These are phyloP conservation scores for Lodderomyces metapsilosis DNA, from an alignment of 1,139 yeast genomes.

Conservation along the genomic window DNA sequence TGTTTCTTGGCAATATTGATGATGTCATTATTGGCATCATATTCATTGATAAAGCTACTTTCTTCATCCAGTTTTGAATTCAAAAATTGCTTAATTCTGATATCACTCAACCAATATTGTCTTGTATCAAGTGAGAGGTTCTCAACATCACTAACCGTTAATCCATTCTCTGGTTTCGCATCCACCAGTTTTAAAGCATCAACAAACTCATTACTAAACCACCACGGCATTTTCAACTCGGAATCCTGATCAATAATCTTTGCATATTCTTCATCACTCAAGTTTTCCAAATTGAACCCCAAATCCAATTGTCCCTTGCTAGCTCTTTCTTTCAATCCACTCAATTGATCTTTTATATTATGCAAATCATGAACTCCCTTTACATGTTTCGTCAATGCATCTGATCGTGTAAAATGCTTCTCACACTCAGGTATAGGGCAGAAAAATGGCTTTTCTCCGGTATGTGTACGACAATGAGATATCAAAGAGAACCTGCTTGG, in stretches of 20 bases:
- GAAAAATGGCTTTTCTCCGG: conserved; percentile 65
- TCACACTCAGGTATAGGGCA: conserved; percentile 74
- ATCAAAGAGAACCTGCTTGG: conserved; percentile 60
- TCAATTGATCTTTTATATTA: conserved; percentile 34
- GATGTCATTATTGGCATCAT: conserved; percentile 12
- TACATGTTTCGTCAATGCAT: conserved; percentile 64
- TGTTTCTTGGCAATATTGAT: conserved; percentile 14
- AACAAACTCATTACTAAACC: conserved; percentile 36
- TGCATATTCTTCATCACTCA: conserved; percentile 30
- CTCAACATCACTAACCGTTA: conserved; percentile 11
- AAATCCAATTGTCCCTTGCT: conserved; percentile 16
- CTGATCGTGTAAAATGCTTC: conserved; percentile 56
- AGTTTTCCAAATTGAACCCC: conserved; percentile 19
- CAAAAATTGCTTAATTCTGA: conserved; percentile 29
- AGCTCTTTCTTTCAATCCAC: conserved; percentile 24
- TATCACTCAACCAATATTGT: conserved; percentile 34
- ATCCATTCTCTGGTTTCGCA: conserved; percentile 4
- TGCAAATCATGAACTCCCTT: conserved; percentile 59
- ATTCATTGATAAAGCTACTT: conserved; percentile 12
- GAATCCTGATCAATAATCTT: conserved; percentile 33
- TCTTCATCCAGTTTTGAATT: conserved; percentile 8
- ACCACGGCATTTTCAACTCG: conserved; percentile 42
- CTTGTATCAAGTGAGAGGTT: conserved; percentile 33
- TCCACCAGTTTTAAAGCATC: conserved; percentile 20
- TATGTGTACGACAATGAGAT: conserved; percentile 63